Percentiles rank a stretch among this genome's conserved stretches.
Evolutionary conservation across 1,284 basidiomycete genomes (phyloP).

Genomic region (Ceratobasidium sp.): DNA sequence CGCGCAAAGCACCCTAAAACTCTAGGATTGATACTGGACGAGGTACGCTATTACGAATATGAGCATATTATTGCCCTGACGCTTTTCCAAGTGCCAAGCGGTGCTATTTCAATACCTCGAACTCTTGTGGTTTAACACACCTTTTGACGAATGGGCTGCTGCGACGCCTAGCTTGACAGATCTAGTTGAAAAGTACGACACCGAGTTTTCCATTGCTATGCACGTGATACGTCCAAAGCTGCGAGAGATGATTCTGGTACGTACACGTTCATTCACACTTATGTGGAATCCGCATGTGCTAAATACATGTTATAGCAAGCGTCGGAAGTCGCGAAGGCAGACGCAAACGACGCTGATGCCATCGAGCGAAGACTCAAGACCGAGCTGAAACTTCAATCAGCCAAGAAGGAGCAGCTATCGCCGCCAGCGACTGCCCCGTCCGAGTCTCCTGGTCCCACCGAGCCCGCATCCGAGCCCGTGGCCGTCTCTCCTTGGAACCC

Average conservation of each 20-base stretch:
- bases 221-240: constrained; percentile 89
- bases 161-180: constrained; percentile 74
- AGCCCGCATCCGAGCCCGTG: constrained; percentile 22
- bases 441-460: constrained; percentile 11
- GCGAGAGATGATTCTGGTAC: constrained; percentile 72
- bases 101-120: constrained; percentile 67
- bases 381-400: constrained; percentile 47
- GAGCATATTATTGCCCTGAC: neutral
- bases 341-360: constrained; percentile 38
- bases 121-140: constrained; percentile 59
- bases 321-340: constrained; percentile 25
- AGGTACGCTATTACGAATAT: constrained; percentile 61
- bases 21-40: constrained; percentile 87
- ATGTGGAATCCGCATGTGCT: neutral
- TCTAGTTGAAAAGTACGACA: constrained; percentile 79
- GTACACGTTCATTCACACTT: constrained; percentile 51
- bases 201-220: constrained; percentile 89
- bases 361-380: constrained; percentile 36
- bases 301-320: constrained; percentile 13
- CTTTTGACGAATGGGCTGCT: constrained; percentile 57
- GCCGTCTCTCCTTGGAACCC: constrained; percentile 74
- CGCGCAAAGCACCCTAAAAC: constrained; percentile 75
- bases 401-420: constrained; percentile 27
- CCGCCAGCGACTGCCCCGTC: constrained; percentile 28
- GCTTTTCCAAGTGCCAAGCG: constrained; percentile 59